These are phyloP conservation scores for Fonsecaea monophora DNA, from an alignment of 2,329 filamentous ascomycete genomes.

Conservation along the genomic window DNA sequence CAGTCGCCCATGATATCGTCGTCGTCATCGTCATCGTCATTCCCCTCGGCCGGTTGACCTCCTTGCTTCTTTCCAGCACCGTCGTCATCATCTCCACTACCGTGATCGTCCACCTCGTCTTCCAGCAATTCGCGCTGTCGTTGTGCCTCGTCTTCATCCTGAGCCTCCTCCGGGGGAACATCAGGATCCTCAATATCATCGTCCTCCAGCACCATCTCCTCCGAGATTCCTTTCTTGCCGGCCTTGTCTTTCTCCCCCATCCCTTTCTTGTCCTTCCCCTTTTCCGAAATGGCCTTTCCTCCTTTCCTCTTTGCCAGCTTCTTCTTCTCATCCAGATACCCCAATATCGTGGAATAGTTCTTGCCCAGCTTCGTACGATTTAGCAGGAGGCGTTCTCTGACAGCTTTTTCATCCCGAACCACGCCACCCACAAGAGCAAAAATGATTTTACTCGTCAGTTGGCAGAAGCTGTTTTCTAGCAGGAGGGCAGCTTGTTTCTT, in stretches of 20 bases:
- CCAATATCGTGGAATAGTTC: slow-evolving; percentile 84
- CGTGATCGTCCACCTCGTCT: slow-evolving; percentile 29
- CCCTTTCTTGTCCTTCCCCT: slow-evolving; percentile 36
- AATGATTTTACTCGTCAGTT: slow-evolving; percentile 83
- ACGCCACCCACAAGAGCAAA: slow-evolving; percentile 77
- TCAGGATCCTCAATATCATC: slow-evolving; percentile 39
- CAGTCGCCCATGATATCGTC: slow-evolving; percentile 41
- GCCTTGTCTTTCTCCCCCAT: slow-evolving; percentile 11
- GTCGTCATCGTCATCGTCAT: slow-evolving; percentile 27
- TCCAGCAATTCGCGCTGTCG: slow-evolving; percentile 30
- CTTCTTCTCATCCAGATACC: slow-evolving; percentile 76
- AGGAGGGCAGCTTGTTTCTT: slow-evolving; percentile 70
- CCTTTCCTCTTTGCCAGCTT: not conserved
- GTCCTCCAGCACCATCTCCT: slow-evolving; percentile 37
- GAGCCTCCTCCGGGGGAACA: slow-evolving; percentile 33
- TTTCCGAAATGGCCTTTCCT: slow-evolving; percentile 21
- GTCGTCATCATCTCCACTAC: slow-evolving; percentile 15
- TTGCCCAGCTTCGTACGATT: slow-evolving; percentile 81
- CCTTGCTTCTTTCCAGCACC: slow-evolving; percentile 13
- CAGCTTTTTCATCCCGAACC: slow-evolving; percentile 71
- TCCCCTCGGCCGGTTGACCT: slow-evolving; percentile 6
- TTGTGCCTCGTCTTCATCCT: slow-evolving; percentile 36
- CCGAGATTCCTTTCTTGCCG: slow-evolving; percentile 30
- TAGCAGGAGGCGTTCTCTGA: slow-evolving; percentile 74
- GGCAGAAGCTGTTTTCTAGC: slow-evolving; percentile 84